phyloP scores from a whole-genome alignment of 495 filamentous ascomycete species.

The Paragyromitra xinjiangensis region DNA sequence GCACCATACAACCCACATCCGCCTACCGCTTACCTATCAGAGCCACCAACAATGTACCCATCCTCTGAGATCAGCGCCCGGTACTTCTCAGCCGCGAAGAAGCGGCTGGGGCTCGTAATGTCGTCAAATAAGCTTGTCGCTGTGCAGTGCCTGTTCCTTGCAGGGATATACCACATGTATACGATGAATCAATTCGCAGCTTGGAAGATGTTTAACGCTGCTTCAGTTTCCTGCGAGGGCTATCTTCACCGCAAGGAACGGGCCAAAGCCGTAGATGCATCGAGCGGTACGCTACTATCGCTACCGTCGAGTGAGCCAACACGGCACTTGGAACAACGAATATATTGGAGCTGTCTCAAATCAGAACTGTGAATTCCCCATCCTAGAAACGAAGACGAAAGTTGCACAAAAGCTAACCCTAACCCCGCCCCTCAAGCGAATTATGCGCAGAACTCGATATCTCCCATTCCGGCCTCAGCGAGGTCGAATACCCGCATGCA shows the following conservation, averaged over 20 bases:
- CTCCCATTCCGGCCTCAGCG: conserved; percentile 50
- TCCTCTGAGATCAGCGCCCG: conserved; percentile 45
- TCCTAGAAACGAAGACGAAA: neutral
- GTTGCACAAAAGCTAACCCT: conserved; percentile 35
- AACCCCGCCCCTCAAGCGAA: conserved; percentile 35
- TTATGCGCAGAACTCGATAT: conserved; percentile 55
- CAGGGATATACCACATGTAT: conserved; percentile 57
- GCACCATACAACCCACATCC: conserved; percentile 49
- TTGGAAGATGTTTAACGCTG: conserved; percentile 57
- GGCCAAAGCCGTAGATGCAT: conserved; percentile 23
- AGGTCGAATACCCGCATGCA: conserved; percentile 54
- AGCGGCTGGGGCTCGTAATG: conserved; percentile 51
- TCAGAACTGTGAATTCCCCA: conserved; percentile 53
- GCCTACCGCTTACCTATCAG: conserved; percentile 29
- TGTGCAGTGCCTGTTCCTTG: conserved; percentile 55
- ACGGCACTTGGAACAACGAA: conserved; percentile 52
- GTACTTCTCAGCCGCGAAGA: conserved; percentile 53
- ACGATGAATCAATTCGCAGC: conserved; percentile 56
- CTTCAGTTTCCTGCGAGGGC: conserved; percentile 55
- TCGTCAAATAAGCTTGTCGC: conserved; percentile 54
- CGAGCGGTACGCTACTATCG: conserved; percentile 19
- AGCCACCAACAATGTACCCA: conserved; percentile 46
- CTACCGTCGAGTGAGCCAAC: conserved; percentile 47
- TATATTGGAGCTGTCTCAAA: conserved; percentile 56
- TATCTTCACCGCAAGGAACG: conserved; percentile 53